Evolutionary conservation across 495 filamentous ascomycete genomes (phyloP).

Genomic region (Penicillium pulvis): DNA sequence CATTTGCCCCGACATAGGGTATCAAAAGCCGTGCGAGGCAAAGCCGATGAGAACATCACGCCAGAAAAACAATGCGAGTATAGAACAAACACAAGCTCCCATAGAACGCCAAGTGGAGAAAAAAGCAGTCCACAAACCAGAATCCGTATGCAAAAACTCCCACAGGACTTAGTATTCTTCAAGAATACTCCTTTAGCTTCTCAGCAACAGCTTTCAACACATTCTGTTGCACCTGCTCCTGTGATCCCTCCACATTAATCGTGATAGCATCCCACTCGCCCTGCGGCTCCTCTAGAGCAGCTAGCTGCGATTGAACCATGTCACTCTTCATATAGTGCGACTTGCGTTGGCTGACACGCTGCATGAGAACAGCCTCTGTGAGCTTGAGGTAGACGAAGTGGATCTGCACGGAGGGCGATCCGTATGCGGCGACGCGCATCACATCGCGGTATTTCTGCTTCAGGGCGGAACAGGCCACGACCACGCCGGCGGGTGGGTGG

Average conservation of each 20-base stretch:
- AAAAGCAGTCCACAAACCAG: constrained; percentile 1
- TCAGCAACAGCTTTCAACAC: constrained; percentile 57
- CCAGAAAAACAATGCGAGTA: neutral
- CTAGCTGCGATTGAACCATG: constrained; percentile 96
- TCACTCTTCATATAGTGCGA: constrained; percentile 95
- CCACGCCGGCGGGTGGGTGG: constrained; percentile 69
- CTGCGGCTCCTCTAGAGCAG: constrained; percentile 77
- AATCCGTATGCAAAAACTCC: constrained; percentile 14
- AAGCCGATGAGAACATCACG: constrained; percentile 5
- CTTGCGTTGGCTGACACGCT: constrained; percentile 70
- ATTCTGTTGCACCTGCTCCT: constrained; percentile 66
- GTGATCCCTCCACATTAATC: constrained; percentile 71
- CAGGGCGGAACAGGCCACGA: constrained; percentile 93
- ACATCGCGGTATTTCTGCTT: constrained; percentile 98
- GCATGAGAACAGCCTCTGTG: constrained; percentile 68
- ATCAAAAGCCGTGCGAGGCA: constrained; percentile 10
- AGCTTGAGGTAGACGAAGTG: constrained; percentile 94
- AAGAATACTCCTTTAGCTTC: constrained; percentile 39
- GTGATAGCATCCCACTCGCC: constrained; percentile 84
- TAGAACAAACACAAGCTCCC: neutral
- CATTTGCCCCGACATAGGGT: constrained; percentile 11
- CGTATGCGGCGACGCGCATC: constrained; percentile 84
- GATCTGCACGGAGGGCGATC: constrained; percentile 71
- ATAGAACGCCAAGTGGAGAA: constrained; percentile 19
- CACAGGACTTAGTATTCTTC: constrained; percentile 3